Percentiles rank a stretch among this genome's conserved stretches.
Conservation (phyloP, 2,329 filamentous ascomycete species). For the Aspergillus tubingensis region DNA sequence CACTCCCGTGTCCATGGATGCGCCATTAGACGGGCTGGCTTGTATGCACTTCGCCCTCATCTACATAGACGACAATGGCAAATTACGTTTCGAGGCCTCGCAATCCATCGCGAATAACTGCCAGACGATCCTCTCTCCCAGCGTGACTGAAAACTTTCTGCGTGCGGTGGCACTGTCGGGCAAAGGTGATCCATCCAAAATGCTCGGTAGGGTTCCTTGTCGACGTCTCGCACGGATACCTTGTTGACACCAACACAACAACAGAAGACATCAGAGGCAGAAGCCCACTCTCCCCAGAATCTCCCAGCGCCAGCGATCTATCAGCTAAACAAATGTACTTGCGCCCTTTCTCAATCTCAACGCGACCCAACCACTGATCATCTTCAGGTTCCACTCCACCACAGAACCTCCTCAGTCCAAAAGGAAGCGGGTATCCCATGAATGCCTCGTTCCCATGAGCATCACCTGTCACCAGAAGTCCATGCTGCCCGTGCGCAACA, state of each 20-base stretch:
- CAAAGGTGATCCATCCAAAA: constrained; percentile 20
- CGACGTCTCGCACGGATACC: not conserved
- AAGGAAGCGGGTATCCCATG: constrained; percentile 21
- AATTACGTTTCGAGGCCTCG: constrained; percentile 34
- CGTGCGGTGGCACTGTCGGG: constrained; percentile 32
- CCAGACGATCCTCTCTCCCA: constrained; percentile 31
- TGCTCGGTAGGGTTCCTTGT: constrained; percentile 20
- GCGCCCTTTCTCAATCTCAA: not conserved
- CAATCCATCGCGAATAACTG: constrained; percentile 31
- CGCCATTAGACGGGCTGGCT: constrained; percentile 23
- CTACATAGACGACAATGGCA: constrained; percentile 33
- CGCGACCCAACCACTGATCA: not conserved
- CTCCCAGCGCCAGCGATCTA: constrained; percentile 11
- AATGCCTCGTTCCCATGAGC: constrained; percentile 24
- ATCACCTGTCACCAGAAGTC: constrained; percentile 28
- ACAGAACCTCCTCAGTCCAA: constrained; percentile 16
- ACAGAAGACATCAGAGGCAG: constrained; percentile 12
- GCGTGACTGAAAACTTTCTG: constrained; percentile 33
- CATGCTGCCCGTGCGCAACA: constrained; percentile 28
- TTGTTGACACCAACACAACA: not conserved
- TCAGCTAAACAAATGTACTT: constrained; percentile 14
- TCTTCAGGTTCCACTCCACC: constrained; percentile 8
- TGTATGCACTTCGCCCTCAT: constrained; percentile 36
- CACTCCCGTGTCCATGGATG: constrained; percentile 25
- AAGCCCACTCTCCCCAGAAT: constrained; percentile 22